Base-by-base conservation (phyloP, 176 grass and related monocot species). In the Ampelocalamus luodianensis region DNA sequence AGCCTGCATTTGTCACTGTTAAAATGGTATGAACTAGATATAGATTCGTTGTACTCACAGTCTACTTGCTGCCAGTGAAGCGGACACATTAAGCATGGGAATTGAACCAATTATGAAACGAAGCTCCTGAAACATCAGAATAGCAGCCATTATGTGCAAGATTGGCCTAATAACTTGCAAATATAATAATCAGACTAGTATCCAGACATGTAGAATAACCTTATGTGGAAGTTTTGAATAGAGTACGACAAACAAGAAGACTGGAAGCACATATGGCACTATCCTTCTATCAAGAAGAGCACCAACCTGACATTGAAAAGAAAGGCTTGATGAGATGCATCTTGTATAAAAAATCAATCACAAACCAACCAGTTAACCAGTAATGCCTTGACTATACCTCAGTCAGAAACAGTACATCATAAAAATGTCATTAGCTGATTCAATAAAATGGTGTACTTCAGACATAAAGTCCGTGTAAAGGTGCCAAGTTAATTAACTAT, bases 211-310 rank as follows among this genome's bases (percentile, higher is more conserved):
- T 45, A 46, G 62, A 74, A 80, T 64, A 59, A 99, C 96, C 96
- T 99, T 96, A 88, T 96, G 96, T 65, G 84, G 93, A 77, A 96
- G 96, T 89, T 99, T 99, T 79, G 96, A 99, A 90, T 99, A 96
- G 77, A 99, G 92, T 62, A 91, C 72, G 89, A 99, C 87, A 92
- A 99, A 99, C 68, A 86, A 94, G 51, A 92, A 91, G 79, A 96
- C 92, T 27, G 96, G 96, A 86, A 96, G 40, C 39, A 91, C 85
- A 82, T 92, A 96, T 15, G 63, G 80, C 38, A 88, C 78, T 84
- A 99, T 94, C 82, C 96, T 96, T 88, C 91, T 91, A 78, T 96
- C 96, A 86, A 99, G 84, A 83, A 96, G 45, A 81, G 82, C 75
- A 72, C 96, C 91, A 78, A 80, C 83, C 96, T 99, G 84, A 70